A percentile compares a stretch with the other conserved stretches of the same genome.
Conservation (phyloP, 2,329 filamentous ascomycete genomes). For the Fusarium sp. region DNA sequence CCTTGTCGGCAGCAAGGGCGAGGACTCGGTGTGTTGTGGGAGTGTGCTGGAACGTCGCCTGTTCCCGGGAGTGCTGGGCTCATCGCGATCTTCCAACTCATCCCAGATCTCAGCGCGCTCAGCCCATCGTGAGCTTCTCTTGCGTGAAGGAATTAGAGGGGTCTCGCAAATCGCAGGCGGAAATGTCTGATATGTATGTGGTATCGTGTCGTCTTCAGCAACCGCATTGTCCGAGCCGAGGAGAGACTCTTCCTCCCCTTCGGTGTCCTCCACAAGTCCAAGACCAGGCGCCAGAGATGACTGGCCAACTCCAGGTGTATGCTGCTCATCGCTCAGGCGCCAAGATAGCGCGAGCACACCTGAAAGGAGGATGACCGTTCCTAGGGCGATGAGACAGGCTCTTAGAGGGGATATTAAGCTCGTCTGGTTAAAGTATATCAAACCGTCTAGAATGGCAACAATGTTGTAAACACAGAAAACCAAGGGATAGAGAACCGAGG, state of each 20-base stretch:
- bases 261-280: conserved; percentile 76
- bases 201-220: conserved; percentile 52
- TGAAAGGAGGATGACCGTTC: conserved; percentile 82
- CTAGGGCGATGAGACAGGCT: conserved; percentile 82
- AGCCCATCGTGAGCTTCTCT: conserved; percentile 63
- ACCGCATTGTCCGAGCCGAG: conserved; percentile 57
- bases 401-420: conserved; percentile 77
- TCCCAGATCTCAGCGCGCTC: conserved; percentile 87
- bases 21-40: conserved; percentile 52
- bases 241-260: conserved; percentile 66
- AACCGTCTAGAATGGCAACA: conserved; percentile 93
- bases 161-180: conserved; percentile 50
- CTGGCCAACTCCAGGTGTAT: conserved; percentile 65
- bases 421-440: conserved; percentile 95
- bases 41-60: conserved; percentile 60
- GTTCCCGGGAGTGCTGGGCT: conserved; percentile 51
- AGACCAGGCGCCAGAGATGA: conserved; percentile 82
- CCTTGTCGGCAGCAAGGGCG: conserved; percentile 50
- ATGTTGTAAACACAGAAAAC: conserved; percentile 99
- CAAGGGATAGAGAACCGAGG: conserved; percentile 92
- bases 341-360: conserved; percentile 93
- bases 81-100: conserved; percentile 78
- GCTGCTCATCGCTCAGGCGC: conserved; percentile 83
- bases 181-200: conserved; percentile 59
- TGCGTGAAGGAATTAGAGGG: conserved; percentile 53